Evolutionary conservation across 1,284 basidiomycete species (phyloP).

Genomic region (Golubevia pallescens): DNA sequence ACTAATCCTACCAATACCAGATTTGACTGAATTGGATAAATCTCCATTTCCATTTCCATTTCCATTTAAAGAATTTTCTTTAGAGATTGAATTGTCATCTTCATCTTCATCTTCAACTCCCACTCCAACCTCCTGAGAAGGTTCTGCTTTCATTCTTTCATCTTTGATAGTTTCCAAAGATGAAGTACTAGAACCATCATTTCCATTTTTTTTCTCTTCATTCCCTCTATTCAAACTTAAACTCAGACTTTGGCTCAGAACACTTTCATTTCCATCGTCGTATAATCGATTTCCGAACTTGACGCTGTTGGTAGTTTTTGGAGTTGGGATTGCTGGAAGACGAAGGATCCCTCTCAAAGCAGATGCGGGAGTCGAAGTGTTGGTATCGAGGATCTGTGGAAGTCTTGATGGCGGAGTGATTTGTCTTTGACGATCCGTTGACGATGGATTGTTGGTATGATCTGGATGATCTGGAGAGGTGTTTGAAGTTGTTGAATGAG

Average conservation of each 20-base stretch:
- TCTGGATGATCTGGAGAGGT: too few relatives aligned
- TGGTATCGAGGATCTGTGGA: not conserved
- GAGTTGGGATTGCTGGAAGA: not conserved
- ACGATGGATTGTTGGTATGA: too few relatives aligned
- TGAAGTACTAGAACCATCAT: not conserved
- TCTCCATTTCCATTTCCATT: too few relatives aligned
- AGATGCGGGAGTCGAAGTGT: not conserved
- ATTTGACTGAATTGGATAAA: too few relatives aligned
- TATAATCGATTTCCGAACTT: not conserved
- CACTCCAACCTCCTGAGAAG: too few relatives aligned
- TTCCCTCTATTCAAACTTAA: not conserved
- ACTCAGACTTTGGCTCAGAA: not conserved
- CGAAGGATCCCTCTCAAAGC: not conserved
- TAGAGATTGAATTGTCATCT: not conserved
- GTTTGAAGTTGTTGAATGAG: too few relatives aligned
- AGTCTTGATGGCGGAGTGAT: not conserved
- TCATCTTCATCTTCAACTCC: not conserved
- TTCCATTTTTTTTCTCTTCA: not conserved
- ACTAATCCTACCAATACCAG: too few relatives aligned
- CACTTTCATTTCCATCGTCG: not conserved
- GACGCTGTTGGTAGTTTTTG: not conserved
- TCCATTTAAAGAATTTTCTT: too few relatives aligned
- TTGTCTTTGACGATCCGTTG: not conserved
- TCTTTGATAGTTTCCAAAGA: not conserved
- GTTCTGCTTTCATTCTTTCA: not conserved